Base-by-base conservation (phyloP, 768 basidiomycete species). In the Wakefieldia striispora region DNA sequence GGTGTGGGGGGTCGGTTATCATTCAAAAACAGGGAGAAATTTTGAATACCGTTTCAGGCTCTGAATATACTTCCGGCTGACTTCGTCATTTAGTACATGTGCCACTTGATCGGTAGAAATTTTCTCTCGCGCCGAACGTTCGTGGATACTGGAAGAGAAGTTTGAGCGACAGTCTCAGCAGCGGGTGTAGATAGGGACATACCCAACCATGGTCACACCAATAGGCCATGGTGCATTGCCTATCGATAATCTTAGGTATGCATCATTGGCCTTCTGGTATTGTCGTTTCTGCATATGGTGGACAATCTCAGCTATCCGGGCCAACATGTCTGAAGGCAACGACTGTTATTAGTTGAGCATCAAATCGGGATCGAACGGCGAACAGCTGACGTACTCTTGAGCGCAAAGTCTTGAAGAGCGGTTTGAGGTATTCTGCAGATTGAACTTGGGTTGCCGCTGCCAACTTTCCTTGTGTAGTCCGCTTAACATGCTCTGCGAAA, bases 221-320 rank as follows among this genome's bases (percentile, higher is more conserved):
- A 99, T 99, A 2, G 97, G 97, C 97, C 97, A 99, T 3, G 97
- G 95, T 0, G 97, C 95, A 61, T 97, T 99, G 29, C 97, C 97
- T 55, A 99, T 99, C 6, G 91, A 94, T 34, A 99, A 75, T 7
- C 97, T 88, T 20, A 99, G 82, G 67, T 99, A 99, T 0, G 95
- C 87, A 65, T 99, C 97, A 61, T 98, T 99, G 3, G 97, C 95
- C 47, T 77, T 81, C 67, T 97, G 93, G 59, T 99, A 99, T 66
- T 95, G 84, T 24, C 97, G 86, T 56, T 82, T 87, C 67, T 99
- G 97, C 93, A 97, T 95, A 70, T 93, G 73, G 63, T 97, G 89
- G 7, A 97, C 89, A 45, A 99, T 95, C 69, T 99, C 95, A 13
- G 92, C 86, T 51, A 93, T 88, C 37, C 87, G 83, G 35, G 75